Conservation (phyloP, 768 basidiomycete genomes). For the Pholiota microspora region DNA sequence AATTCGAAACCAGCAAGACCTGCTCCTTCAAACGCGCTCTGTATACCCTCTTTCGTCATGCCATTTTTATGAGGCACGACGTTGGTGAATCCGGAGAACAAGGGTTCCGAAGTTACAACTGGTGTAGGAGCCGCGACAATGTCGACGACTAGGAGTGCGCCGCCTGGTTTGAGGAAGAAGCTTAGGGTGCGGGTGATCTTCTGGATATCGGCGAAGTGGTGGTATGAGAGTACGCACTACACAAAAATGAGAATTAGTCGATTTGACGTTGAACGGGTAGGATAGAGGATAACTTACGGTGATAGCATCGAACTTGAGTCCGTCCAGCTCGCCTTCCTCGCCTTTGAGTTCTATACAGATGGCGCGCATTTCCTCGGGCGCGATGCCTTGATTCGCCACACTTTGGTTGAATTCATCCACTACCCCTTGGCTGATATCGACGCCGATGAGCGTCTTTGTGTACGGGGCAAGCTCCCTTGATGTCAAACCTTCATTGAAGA, state of each 20-base stretch:
- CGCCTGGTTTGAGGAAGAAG: conserved; percentile 53
- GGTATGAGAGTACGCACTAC: conserved; percentile 66
- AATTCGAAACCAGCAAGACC: conserved; percentile 22
- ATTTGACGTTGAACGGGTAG: too few relatives aligned
- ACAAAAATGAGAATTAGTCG: too few relatives aligned
- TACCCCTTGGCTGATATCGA: conserved; percentile 72
- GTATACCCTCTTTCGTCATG: conserved; percentile 22
- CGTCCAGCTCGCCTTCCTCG: conserved; percentile 44
- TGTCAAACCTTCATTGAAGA: conserved; percentile 55
- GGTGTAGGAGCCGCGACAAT: conserved; percentile 26
- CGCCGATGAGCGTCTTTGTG: conserved; percentile 63
- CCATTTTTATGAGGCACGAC: conserved; percentile 31
- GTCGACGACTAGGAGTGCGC: conserved; percentile 55
- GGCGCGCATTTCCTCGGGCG: conserved; percentile 65
- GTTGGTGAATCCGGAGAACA: conserved; percentile 18
- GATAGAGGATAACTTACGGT: conserved; percentile 46
- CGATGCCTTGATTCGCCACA: conserved; percentile 59
- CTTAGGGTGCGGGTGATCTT: conserved; percentile 46
- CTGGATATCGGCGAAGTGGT: conserved; percentile 54
- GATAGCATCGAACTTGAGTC: conserved; percentile 63
- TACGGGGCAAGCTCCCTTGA: conserved; percentile 60
- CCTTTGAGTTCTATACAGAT: conserved; percentile 51
- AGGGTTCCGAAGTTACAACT: not conserved
- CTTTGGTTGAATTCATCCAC: conserved; percentile 65
- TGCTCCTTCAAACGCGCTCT: conserved; percentile 23